Evolutionary conservation across 345 rosid genomes (phyloP), one percentile per base, ranked within the genome.

Genomic region (Eucalyptus regnans): DNA sequence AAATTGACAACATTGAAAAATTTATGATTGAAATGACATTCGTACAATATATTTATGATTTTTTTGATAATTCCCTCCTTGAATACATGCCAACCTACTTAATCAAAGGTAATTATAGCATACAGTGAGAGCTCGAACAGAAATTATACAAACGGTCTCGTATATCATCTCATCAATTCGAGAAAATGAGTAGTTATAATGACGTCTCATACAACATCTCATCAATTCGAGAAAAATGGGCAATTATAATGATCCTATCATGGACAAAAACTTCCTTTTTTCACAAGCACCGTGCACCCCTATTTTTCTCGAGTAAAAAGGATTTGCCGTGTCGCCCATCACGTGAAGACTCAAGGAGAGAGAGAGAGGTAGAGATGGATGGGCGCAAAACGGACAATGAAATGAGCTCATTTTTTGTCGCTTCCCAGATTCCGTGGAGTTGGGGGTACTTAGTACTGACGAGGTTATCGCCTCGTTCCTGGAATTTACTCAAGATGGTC

Each of bases 1-100:
- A 56, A 23, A 9, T 56, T 2, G 3, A 0, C 0, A 0, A 0
- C 1, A 22, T 56, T 22, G 0, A 56, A 56, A 56, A 9, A 9
- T 0, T 9, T 23, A 56, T 56, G 0, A 56, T 60, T 60, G 7
- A 27, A 60, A 1, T 27, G 16, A 29, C 0, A 29, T 27, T 3
- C 8, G 0, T 25, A 6, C 1, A 56, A 56, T 1, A 62, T 12
- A 1, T 29, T 12, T 10, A 1, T 27, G 2, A 29, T 27, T 29
- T 29, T 60, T 29, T 29, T 62, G 0, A 27, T 22, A 56, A 56
- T 10, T 56, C 3, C 1, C 1, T 2, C 6, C 29, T 56, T 56
- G 23, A 12, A 62, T 62, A 64, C 76, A 64, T 13, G 76, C 18
- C 37, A 7, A n/a, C 76, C 76, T n/a, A n/a, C 33, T 64, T 7